Evolutionary conservation across 1,284 basidiomycete genomes (phyloP), one percentile per base, ranked within the genome.

Genomic region (Cerrena zonata): DNA sequence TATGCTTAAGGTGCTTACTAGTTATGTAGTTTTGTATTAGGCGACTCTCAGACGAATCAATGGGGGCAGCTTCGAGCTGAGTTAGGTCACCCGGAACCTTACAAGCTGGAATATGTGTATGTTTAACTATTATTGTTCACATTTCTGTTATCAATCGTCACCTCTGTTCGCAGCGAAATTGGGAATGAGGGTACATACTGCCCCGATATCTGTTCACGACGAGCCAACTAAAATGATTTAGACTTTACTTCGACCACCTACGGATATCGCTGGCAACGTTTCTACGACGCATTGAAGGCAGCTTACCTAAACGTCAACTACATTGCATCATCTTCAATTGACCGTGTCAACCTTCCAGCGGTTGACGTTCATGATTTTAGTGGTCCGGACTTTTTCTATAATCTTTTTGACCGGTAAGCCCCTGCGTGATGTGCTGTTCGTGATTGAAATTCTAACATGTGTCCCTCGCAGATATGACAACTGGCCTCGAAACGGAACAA

Each of bases 171-270:
- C 40, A 43, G 41, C 15, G 41, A 43, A 43, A 43, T 43, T 23
- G 41, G 41, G 5, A 43, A 43, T n/a, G 41, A 43, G 25, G 41
- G 41, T 43, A 23, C 40, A 11, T 13, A 41, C 13, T 41, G 40
- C 40, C 11, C 40, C 40, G 11, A 13, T 41, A 13, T 22, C 40
- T 1, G 19, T 2, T n/a, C n/a, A n/a, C n/a, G n/a, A n/a, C n/a
- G n/a, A n/a, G n/a, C n/a, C n/a, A n/a, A n/a, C n/a, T n/a, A n/a
- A n/a, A n/a, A n/a, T 19, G 18, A 15, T n/a, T 18, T 24, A 49
- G 48, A 49, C 26, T 49, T 49, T 34, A 49, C 48, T 5, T 49
- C 48, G 19, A 45, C 48, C 11, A 49, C 48, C 43, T 49, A 49
- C 24, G 48, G 36, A 18, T 49, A 49, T 43, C 48, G 48, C 11